Conservation (phyloP, 345 rosid species). For the Eutrema yunnanense region DNA sequence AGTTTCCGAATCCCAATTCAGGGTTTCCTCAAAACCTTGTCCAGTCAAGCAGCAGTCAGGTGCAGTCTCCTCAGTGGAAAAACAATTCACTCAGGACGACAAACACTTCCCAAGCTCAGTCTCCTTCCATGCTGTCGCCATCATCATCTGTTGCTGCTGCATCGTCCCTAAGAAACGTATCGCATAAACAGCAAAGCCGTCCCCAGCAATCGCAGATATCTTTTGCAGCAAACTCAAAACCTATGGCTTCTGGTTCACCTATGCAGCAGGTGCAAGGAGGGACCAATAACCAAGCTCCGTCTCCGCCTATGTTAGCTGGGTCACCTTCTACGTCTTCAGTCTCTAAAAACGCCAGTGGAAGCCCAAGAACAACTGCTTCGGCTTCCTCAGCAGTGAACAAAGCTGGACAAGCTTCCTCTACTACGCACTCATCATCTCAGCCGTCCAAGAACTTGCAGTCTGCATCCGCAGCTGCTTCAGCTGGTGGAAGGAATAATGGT, state of each 20-base stretch:
- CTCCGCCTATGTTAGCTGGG: constrained; percentile 63
- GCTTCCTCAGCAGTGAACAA: constrained; percentile 54
- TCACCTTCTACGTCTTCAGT: constrained; percentile 81
- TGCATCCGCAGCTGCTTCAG: constrained; percentile 47
- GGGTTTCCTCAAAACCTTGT: constrained; percentile 68
- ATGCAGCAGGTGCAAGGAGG: constrained; percentile 38
- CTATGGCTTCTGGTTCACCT: constrained; percentile 46
- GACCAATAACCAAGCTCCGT: constrained; percentile 47
- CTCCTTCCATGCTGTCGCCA: constrained; percentile 41
- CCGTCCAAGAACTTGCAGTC: constrained; percentile 60
- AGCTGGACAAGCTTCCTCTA: constrained; percentile 55
- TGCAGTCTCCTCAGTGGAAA: constrained; percentile 86
- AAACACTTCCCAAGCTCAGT: constrained; percentile 42
- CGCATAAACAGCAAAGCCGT: constrained; percentile 73
- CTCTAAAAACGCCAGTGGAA: constrained; percentile 84
- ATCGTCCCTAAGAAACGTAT: constrained; percentile 47
- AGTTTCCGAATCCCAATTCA: constrained; percentile 52
- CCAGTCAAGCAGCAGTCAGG: constrained; percentile 53
- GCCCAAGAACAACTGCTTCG: constrained; percentile 72
- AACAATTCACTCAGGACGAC: constrained; percentile 49
- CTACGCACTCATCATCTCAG: constrained; percentile 49
- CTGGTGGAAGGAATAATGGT: constrained; percentile 46
- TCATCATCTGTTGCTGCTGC: constrained; percentile 43
- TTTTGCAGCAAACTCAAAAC: constrained; percentile 66
- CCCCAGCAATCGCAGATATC: constrained; percentile 63